phyloP scores from a whole-genome alignment of 208 protist genomes.

The Acanthamoeba lenticulata region DNA sequence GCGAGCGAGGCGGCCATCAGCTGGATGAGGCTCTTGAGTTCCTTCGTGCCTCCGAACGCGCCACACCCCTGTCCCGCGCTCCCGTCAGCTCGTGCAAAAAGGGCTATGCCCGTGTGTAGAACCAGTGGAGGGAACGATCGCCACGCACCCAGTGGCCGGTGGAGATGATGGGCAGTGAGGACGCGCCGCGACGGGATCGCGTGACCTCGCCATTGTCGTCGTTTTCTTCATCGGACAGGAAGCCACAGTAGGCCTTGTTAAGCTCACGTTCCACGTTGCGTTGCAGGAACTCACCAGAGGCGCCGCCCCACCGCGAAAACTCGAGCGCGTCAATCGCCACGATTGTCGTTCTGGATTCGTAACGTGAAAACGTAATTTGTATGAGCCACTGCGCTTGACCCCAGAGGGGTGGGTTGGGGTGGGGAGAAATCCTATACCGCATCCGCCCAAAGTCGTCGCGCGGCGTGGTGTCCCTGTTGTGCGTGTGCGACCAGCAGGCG shows the following conservation, averaged over 20 bases:
- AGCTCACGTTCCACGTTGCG: constrained; percentile 71
- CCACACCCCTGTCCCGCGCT: constrained; percentile 54
- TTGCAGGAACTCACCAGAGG: constrained; percentile 60
- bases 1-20: constrained; percentile 74
- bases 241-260: constrained; percentile 75
- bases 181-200: too few species aligned
- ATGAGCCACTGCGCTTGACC: neutral
- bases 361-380: neutral
- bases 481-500: too few species aligned
- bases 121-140: neutral
- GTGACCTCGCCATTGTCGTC: too few species aligned
- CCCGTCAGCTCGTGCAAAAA: neutral
- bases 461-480: neutral
- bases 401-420: too few species aligned
- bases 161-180: neutral
- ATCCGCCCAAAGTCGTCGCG: constrained; percentile 1
- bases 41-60: constrained; percentile 77
- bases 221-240: neutral
- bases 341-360: constrained; percentile 47
- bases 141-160: constrained; percentile 47
- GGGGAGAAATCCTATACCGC: neutral
- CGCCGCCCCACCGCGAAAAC: constrained; percentile 20
- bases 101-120: too few species aligned
- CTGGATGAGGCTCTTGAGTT: constrained; percentile 80
- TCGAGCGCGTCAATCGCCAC: constrained; percentile 81